phyloP scores from a whole-genome alignment of 805 yeast genomes.

The Cyberlindnera lachancei region DNA sequence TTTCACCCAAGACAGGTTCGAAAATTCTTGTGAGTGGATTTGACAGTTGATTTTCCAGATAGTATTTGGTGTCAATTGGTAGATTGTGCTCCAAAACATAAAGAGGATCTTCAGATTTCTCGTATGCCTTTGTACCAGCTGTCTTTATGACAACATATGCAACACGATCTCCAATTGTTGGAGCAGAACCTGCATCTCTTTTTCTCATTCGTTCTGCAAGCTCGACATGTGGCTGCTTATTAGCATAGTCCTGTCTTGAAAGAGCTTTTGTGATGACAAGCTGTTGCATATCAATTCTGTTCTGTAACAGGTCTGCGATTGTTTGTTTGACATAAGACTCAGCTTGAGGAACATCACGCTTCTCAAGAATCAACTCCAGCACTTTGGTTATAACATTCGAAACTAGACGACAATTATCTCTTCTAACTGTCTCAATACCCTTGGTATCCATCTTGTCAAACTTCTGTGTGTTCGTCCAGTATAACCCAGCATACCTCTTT shows the following conservation, averaged over 20 bases:
- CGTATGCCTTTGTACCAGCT: slow-evolving; percentile 78
- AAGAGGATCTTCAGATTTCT: slow-evolving; percentile 94
- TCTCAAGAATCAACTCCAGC: slow-evolving; percentile 74
- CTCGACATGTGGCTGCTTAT: slow-evolving; percentile 96
- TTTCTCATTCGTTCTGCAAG: slow-evolving; percentile 92
- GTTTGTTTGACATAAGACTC: slow-evolving; percentile 77
- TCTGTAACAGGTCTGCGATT: slow-evolving; percentile 85
- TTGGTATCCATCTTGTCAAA: slow-evolving; percentile 97
- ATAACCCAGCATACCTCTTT: slow-evolving; percentile 94
- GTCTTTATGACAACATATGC: slow-evolving; percentile 90
- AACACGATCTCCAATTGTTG: slow-evolving; percentile 94
- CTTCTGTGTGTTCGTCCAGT: slow-evolving; percentile 90
- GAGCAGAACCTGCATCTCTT: slow-evolving; percentile 97
- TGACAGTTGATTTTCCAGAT: slow-evolving; percentile 84
- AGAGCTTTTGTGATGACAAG: slow-evolving; percentile 90
- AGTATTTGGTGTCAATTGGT: slow-evolving; percentile 92
- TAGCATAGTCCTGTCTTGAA: slow-evolving; percentile 80
- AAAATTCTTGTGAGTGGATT: slow-evolving; percentile 91
- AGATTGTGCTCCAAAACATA: slow-evolving; percentile 86
- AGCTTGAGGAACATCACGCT: slow-evolving; percentile 80
- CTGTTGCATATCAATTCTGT: slow-evolving; percentile 86
- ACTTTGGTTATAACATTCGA: slow-evolving; percentile 93
- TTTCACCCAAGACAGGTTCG: slow-evolving; percentile 89
- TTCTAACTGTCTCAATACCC: slow-evolving; percentile 96
- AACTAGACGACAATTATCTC: slow-evolving; percentile 94